Percentiles rank a stretch among this genome's conserved stretches.
These are phyloP conservation scores for Collybia sordida DNA, from an alignment of 768 basidiomycete species.

Conservation along the genomic window DNA sequence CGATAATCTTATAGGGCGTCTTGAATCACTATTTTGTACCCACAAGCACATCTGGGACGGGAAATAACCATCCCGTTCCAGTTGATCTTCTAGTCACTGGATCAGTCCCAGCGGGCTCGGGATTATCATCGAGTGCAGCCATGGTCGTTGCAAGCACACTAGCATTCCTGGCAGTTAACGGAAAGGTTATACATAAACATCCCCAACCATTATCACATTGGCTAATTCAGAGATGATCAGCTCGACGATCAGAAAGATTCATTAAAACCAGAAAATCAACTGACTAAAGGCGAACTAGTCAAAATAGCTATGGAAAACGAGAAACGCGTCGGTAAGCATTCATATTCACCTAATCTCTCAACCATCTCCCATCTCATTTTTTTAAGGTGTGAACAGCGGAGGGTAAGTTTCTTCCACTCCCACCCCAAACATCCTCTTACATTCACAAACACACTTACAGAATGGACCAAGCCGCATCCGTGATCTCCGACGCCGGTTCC, in stretches of 20 bases:
- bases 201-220: background rate
- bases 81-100: slow-evolving; percentile 81
- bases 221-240: slow-evolving; percentile 11
- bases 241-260: slow-evolving; percentile 10
- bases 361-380: background rate
- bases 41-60: slow-evolving; percentile 9
- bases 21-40: slow-evolving; percentile 57
- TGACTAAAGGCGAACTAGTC: slow-evolving; percentile 74
- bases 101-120: slow-evolving; percentile 83
- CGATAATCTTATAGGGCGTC: slow-evolving; percentile 50
- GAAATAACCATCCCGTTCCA: slow-evolving; percentile 42
- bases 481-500: slow-evolving; percentile 68
- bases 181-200: slow-evolving; percentile 41
- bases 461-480: slow-evolving; percentile 91
- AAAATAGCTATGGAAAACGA: slow-evolving; percentile 83
- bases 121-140: slow-evolving; percentile 85
- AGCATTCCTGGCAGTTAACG: slow-evolving; percentile 76
- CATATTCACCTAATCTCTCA: slow-evolving; percentile 1
- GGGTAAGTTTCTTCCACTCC: slow-evolving; percentile 47
- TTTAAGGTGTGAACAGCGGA: slow-evolving; percentile 68
- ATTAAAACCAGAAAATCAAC: background rate
- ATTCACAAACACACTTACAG: slow-evolving; percentile 31
- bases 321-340: slow-evolving; percentile 64
- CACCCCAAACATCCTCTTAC: background rate
- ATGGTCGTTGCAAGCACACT: slow-evolving; percentile 89